A percentile compares a stretch with the other conserved stretches of the same genome.
Evolutionary conservation across 2,329 filamentous ascomycete species (phyloP).

Genomic region (Dothideomycetes sp.): DNA sequence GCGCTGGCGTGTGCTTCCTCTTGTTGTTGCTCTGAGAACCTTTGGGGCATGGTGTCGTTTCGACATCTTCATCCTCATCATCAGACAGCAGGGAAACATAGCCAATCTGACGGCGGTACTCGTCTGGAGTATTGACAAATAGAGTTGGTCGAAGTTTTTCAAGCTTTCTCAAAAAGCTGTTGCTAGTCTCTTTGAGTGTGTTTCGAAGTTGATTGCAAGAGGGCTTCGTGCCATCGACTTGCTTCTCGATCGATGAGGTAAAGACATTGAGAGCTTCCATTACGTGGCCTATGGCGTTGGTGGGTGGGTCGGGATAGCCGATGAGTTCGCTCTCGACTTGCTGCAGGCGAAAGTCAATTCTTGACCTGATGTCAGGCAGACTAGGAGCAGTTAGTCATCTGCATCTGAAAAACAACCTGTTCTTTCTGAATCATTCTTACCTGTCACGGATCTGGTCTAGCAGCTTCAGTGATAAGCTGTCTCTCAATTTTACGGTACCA

Average conservation of each 20-base stretch:
- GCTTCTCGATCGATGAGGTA: constrained; percentile 42
- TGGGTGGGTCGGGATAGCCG: constrained; percentile 52
- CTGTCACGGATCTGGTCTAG: constrained; percentile 36
- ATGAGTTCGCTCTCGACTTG: constrained; percentile 48
- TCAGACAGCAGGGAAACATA: constrained; percentile 16
- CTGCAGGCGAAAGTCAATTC: constrained; percentile 39
- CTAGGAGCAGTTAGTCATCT: constrained; percentile 18
- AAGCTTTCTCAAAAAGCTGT: constrained; percentile 41
- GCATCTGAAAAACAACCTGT: background rate
- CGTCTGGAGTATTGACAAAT: constrained; percentile 20
- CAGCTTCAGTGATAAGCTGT: constrained; percentile 39
- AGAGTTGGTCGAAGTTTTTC: constrained; percentile 22
- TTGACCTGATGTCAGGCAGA: constrained; percentile 34
- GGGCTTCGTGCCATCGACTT: constrained; percentile 43
- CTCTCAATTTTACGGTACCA: constrained; percentile 44
- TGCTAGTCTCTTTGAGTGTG: constrained; percentile 30
- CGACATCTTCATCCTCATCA: constrained; percentile 17
- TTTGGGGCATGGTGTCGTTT: constrained; percentile 11
- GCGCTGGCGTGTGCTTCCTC: background rate
- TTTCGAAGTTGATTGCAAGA: constrained; percentile 33
- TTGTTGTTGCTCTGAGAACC: background rate
- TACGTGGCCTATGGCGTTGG: constrained; percentile 59
- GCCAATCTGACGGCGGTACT: constrained; percentile 9
- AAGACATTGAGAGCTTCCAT: constrained; percentile 52
- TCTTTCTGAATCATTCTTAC: too few species aligned